Evolutionary conservation across 495 filamentous ascomycete species (phyloP), one percentile per base, ranked within the genome.

Genomic region (Glarea lozoyensis): DNA sequence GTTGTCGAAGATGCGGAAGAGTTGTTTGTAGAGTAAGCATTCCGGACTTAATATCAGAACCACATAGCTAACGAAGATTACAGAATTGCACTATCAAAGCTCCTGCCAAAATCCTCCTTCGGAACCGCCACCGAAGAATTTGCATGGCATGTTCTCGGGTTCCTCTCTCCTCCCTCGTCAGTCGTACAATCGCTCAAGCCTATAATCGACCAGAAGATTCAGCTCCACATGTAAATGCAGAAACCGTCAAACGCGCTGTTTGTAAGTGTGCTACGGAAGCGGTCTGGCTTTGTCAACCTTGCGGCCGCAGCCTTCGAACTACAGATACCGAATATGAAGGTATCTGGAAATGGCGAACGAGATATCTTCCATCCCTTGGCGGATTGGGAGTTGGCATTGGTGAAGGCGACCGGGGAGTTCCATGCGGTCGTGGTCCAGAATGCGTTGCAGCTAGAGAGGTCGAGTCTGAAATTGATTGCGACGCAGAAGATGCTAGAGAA

Each of bases 11-110:
- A 20, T 95, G 88, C 60, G 77, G 73, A 5, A 81, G 64, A 37
- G 66, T 84, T 11, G 79, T 92, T 10, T 95, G 88, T 55, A 71
- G 88, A 55, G 87, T 93, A 66, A 60, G 77, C 49, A 36, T 24
- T 41, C 24, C 17, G 15, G n/a, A n/a, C 29, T 39, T 6, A 16
- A 3, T 11, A 11, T 33, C 19, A 38, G 5, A 3, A 10, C 9
- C 20, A 45, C 13, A 40, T 45, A 15, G 15, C 24, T 40, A 40
- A 46, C 19, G 12, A n/a, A 34, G 19, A 15, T 39, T 10, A 15
- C 50, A 93, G 85, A 94, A 95, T 52, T 94, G 88, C 64, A 82
- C 79, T 11, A 76, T 80, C 53, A 92, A 94, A 62, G 76, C 81
- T 0, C 85, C 85, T 0, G 69, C 76, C 1, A 61, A 66, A 6